Conservation (phyloP, 257 asterid genomes). For the Dorcoceras hygrometricum region DNA sequence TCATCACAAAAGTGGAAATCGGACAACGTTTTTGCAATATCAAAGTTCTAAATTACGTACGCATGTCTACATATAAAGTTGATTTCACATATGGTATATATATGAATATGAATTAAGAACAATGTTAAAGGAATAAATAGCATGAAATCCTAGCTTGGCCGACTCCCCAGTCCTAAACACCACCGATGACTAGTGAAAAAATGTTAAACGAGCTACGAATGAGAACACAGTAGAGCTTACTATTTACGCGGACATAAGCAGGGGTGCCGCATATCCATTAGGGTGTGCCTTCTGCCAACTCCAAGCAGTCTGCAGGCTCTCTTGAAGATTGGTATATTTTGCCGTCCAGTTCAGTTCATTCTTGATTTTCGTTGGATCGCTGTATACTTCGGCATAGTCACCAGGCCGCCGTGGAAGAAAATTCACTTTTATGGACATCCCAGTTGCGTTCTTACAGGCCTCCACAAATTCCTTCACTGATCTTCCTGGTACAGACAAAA, state of each 20-base stretch:
- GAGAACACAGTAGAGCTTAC: constrained; percentile 20
- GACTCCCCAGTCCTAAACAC: not conserved
- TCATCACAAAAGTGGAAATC: no score
- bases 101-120: no score
- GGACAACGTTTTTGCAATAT: no score
- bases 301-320: constrained; percentile 80
- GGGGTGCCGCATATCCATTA: constrained; percentile 56
- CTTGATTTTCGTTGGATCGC: constrained; percentile 73
- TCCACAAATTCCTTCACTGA: constrained; percentile 95
- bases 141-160: not conserved
- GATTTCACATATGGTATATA: no score
- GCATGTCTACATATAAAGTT: no score
- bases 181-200: not conserved
- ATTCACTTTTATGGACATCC: constrained; percentile 70
- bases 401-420: constrained; percentile 89
- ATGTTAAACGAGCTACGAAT: constrained; percentile 14
- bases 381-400: constrained; percentile 90
- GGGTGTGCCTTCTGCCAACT: constrained; percentile 90
- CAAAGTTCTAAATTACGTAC: no score
- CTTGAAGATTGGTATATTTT: constrained; percentile 54
- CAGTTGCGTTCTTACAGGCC: constrained; percentile 92
- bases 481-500: constrained; percentile 49
- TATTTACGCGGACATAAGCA: constrained; percentile 41
- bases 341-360: constrained; percentile 90
- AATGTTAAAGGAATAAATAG: not conserved